Evolutionary conservation across 163 green algal genomes (phyloP).

Genomic region (Chloromonas sp.): DNA sequence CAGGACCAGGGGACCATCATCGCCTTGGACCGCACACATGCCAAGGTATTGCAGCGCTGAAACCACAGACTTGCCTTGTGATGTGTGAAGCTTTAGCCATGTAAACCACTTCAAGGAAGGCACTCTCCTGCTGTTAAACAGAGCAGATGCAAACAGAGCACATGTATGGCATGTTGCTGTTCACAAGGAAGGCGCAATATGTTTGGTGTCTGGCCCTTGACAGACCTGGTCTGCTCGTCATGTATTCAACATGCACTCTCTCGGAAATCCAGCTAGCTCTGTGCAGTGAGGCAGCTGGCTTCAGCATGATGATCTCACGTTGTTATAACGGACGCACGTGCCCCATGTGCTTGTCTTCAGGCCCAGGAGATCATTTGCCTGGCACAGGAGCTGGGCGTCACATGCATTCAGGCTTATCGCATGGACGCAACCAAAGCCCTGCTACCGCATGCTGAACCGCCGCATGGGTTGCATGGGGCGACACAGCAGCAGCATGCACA

Average conservation of each 20-base stretch:
- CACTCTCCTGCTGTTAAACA: background rate
- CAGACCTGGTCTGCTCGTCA: background rate
- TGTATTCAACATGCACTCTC: background rate
- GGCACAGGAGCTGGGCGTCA: slow-evolving; percentile 66
- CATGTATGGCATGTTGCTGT: slow-evolving; percentile 1
- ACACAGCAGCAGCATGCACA: slow-evolving; percentile 9
- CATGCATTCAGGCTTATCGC: slow-evolving; percentile 60
- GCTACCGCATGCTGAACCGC: background rate
- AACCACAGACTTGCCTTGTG: background rate
- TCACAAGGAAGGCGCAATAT: background rate
- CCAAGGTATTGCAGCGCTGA: slow-evolving; percentile 51
- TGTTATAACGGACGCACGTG: too few species aligned
- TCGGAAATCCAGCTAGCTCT: too few species aligned
- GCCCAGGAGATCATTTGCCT: slow-evolving; percentile 48
- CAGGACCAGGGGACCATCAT: slow-evolving; percentile 42
- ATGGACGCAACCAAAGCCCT: slow-evolving; percentile 68
- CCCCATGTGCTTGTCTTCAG: background rate
- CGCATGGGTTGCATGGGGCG: background rate
- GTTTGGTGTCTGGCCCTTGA: background rate
- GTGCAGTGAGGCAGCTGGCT: too few species aligned
- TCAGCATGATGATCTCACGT: too few species aligned
- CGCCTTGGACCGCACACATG: slow-evolving; percentile 80
- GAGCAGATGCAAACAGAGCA: background rate
- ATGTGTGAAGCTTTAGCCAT: too few species aligned
- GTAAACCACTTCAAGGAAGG: too few species aligned